Evolutionary conservation across 2,329 filamentous ascomycete genomes (phyloP), one percentile per base, ranked within the genome.

Genomic region (Nemania serpens): DNA sequence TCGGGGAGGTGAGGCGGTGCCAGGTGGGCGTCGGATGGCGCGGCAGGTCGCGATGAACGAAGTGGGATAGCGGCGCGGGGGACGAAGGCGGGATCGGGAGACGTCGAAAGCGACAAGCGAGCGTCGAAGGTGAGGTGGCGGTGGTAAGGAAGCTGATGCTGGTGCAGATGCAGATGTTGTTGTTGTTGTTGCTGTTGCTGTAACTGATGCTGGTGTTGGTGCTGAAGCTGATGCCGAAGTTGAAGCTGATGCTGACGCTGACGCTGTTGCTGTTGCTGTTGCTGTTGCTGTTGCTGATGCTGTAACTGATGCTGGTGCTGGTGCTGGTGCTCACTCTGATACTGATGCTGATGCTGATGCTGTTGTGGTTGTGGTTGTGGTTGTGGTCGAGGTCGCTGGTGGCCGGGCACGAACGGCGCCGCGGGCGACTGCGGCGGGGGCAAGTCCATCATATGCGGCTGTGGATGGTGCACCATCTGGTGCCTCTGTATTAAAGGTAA

Each of bases 401-500:
- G 63, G n/a, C 43, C 45, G 2, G 62, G 39, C 45, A 60, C 43
- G 66, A 69, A 43, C 52, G 58, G 51, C 47, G 54, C n/a, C 59
- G 66, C 42, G 20, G 39, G 45, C 63, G 62, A 52, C 56, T 67
- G 64, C 41, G 70, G 59, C 66, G 55, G 50, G 55, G 55, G 36
- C 69, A 63, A 46, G 70, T 70, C 54, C 75, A 29, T 7, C 25
- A 56, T 41, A 55, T 58, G 57, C n/a, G 56, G 49, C 36, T 55
- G 71, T 48, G 74, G 76, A 73, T 76, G 74, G 59, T 77, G 80
- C 79, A 82, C 80, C 78, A 77, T 76, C 68, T 74, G 81, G 78
- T 81, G 79, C 77, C 78, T 79, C 71, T 84, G 82, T 61, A 83
- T 73, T 64, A 81, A 75, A 66, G 82, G 80, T 62, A 83, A 76